phyloP scores from a whole-genome alignment of 1,139 yeast genomes.

The Scheffersomyces lignicola region DNA sequence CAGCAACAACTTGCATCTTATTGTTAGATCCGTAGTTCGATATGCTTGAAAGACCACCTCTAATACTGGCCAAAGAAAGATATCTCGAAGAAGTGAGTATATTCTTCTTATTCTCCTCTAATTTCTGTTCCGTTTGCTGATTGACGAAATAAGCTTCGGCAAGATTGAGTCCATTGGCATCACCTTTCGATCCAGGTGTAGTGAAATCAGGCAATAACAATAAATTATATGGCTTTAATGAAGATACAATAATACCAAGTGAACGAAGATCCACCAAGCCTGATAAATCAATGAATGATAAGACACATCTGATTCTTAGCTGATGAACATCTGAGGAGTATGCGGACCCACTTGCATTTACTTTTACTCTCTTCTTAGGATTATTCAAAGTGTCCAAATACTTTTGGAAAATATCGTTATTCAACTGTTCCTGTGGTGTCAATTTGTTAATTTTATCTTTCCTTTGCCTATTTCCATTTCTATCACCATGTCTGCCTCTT shows the following conservation, averaged over 20 bases:
- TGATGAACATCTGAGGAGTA: constrained; percentile 25
- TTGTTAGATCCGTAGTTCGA: constrained; percentile 16
- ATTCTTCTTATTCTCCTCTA: constrained; percentile 23
- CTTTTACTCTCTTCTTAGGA: constrained; percentile 51
- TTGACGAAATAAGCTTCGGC: constrained; percentile 32
- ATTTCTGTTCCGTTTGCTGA: constrained; percentile 31
- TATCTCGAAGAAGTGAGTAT: constrained; percentile 28
- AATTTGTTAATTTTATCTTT: constrained; percentile 26
- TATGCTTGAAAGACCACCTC: constrained; percentile 30
- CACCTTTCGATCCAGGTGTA: constrained; percentile 18
- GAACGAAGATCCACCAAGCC: constrained; percentile 88
- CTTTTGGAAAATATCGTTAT: constrained; percentile 42
- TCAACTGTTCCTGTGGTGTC: constrained; percentile 47
- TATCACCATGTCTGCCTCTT: constrained; percentile 17
- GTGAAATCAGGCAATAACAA: constrained; percentile 55
- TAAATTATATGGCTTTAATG: constrained; percentile 76
- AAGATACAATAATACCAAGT: constrained; percentile 72
- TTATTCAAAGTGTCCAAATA: constrained; percentile 58
- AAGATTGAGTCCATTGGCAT: constrained; percentile 27
- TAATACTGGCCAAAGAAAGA: constrained; percentile 33
- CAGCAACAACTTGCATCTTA: constrained; percentile 32
- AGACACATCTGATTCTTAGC: constrained; percentile 62
- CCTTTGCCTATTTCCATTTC: constrained; percentile 12
- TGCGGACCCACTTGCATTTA: constrained; percentile 19
- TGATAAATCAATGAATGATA: constrained; percentile 78